These are phyloP conservation scores for Aspergillus steynii DNA, from an alignment of 495 filamentous ascomycete genomes.

Conservation along the genomic window DNA sequence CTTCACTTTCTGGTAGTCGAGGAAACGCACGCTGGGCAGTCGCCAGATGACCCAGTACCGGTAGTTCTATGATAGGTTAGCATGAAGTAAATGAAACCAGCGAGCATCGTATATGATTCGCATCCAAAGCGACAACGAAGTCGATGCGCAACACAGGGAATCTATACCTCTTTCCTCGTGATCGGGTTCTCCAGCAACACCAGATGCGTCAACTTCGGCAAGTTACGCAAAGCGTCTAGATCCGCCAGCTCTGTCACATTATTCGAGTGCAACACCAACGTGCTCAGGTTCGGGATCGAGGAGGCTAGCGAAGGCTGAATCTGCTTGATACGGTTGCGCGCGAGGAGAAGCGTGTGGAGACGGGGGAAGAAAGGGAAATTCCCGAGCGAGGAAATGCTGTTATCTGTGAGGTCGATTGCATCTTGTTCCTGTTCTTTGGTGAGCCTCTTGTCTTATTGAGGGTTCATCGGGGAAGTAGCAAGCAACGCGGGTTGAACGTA, in stretches of 20 bases:
- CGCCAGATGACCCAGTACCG: conserved; percentile 89
- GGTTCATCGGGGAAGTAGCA: background rate
- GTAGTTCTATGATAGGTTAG: conserved; percentile 68
- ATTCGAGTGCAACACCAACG: conserved; percentile 77
- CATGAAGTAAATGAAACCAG: background rate
- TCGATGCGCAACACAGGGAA: background rate
- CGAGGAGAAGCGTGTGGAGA: conserved; percentile 80
- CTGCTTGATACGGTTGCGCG: conserved; percentile 79
- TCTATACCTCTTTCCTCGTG: conserved; percentile 82
- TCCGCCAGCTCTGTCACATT: conserved; percentile 79
- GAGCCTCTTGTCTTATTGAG: conserved; percentile 8
- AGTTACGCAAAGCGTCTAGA: conserved; percentile 75
- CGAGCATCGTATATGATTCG: background rate
- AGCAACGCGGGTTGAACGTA: conserved; percentile 28
- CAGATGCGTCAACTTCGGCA: conserved; percentile 73
- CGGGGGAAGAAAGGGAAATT: conserved; percentile 96
- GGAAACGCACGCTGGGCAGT: conserved; percentile 79
- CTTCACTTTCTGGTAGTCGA: conserved; percentile 92
- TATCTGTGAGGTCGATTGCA: conserved; percentile 96
- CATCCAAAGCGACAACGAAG: background rate
- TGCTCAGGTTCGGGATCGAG: conserved; percentile 74
- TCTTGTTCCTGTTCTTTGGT: conserved; percentile 66
- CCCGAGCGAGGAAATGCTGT: conserved; percentile 83
- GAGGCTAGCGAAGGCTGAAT: conserved; percentile 74
- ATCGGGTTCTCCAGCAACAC: conserved; percentile 85